phyloP scores from a whole-genome alignment of 257 asterid species.

The Avicennia marina region DNA sequence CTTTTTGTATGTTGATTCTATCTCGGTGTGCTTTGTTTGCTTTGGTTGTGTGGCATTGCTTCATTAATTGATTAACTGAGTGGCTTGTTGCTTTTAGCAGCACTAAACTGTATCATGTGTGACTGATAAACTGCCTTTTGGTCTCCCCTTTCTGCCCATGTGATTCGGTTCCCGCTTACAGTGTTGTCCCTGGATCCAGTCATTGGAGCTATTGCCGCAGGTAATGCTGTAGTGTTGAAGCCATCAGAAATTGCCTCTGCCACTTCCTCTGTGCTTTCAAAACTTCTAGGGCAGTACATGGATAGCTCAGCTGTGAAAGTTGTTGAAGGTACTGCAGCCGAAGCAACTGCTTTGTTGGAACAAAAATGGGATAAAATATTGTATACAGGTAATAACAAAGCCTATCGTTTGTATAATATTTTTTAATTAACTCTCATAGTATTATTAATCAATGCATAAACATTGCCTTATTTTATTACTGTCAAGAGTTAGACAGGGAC shows the following conservation, averaged over 20 bases:
- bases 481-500: not conserved
- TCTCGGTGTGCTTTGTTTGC: not conserved
- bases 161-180: conserved; percentile 18
- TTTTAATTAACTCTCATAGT: not conserved
- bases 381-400: conserved; percentile 47
- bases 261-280: conserved; percentile 53
- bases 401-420: not conserved
- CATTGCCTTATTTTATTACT: not conserved
- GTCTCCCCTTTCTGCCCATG: conserved; percentile 1
- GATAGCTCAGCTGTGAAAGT: conserved; percentile 72
- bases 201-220: conserved; percentile 93
- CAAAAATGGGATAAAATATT: conserved; percentile 79
- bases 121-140: conserved; percentile 11
- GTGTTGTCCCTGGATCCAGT: conserved; percentile 75
- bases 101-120: not conserved
- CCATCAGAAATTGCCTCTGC: conserved; percentile 61
- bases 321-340: conserved; percentile 57
- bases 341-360: conserved; percentile 55
- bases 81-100: too few relatives aligned
- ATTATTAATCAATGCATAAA: not conserved
- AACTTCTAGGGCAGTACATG: conserved; percentile 60
- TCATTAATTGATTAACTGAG: too few relatives aligned
- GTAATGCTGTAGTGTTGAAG: conserved; percentile 78
- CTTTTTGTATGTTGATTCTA: conserved; percentile 56
- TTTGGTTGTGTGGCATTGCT: not conserved